These are phyloP conservation scores for Monilinia laxa DNA, from an alignment of 2,329 filamentous ascomycete genomes.

Conservation along the genomic window DNA sequence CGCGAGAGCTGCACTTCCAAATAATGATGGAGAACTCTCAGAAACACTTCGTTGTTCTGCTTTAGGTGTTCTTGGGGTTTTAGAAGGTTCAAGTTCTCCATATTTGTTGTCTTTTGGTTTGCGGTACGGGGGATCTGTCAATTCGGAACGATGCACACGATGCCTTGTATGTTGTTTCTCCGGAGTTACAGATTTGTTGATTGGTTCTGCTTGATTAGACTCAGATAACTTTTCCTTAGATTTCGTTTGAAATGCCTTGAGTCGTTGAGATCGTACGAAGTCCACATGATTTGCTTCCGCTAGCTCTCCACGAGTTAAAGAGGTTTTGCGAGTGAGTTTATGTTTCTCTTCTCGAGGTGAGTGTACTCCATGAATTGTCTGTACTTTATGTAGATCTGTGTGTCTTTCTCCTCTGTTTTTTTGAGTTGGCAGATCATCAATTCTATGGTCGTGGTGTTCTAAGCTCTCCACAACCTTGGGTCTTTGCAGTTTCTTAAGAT, in stretches of 20 bases:
- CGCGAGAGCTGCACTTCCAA: conserved; percentile 33
- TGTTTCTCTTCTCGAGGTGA: conserved; percentile 21
- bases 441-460: conserved; percentile 25
- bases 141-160: conserved; percentile 33
- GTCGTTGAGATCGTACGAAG: conserved; percentile 29
- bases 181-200: conserved; percentile 26
- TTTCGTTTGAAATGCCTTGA: conserved; percentile 24
- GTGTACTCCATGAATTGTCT: conserved; percentile 28
- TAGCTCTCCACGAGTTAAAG: conserved; percentile 23
- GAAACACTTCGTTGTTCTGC: conserved; percentile 32
- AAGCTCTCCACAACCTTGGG: conserved; percentile 26
- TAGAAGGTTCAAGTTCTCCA: conserved; percentile 32
- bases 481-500: conserved; percentile 42
- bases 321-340: conserved; percentile 26
- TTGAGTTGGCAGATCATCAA: conserved; percentile 28
- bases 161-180: conserved; percentile 30
- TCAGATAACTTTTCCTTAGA: conserved; percentile 28
- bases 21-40: conserved; percentile 30
- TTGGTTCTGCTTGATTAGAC: conserved; percentile 30
- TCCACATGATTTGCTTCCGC: conserved; percentile 21
- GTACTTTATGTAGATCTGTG: conserved; percentile 31
- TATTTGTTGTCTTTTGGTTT: conserved; percentile 36
- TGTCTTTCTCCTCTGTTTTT: conserved; percentile 26
- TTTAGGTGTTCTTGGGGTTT: conserved; percentile 29
- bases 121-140: conserved; percentile 28